A percentile compares a stretch with the other conserved stretches of the same genome.
Conservation (phyloP, 1,284 basidiomycete species). For the Microbotryum intermedium region DNA sequence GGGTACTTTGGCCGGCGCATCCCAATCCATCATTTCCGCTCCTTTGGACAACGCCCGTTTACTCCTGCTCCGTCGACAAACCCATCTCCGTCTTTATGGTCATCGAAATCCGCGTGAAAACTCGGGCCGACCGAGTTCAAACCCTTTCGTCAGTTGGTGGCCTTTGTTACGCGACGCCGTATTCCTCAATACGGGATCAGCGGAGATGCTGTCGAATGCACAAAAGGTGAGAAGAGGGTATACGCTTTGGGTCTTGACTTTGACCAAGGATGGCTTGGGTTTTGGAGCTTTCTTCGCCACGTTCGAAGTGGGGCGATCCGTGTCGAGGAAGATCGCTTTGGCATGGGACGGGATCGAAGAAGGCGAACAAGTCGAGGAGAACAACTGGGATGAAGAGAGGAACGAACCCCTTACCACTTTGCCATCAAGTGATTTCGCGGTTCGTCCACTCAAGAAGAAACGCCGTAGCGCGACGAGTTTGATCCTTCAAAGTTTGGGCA, state of each 20-base stretch:
- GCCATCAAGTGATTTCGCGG: neutral
- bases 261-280: conserved; percentile 38
- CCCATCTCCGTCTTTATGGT: conserved; percentile 12
- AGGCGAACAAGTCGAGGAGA: neutral
- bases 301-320: conserved; percentile 39
- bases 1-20: conserved; percentile 39
- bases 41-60: conserved; percentile 43
- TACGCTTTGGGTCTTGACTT: conserved; percentile 36
- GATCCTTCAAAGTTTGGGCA: conserved; percentile 32
- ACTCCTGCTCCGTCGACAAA: conserved; percentile 33
- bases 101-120: neutral
- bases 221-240: conserved; percentile 34
- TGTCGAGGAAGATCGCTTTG: conserved; percentile 35
- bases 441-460: conserved; percentile 8
- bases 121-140: neutral
- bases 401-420: neutral
- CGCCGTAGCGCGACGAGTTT: conserved; percentile 2
- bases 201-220: neutral
- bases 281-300: conserved; percentile 40
- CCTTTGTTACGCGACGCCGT: conserved; percentile 17
- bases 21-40: conserved; percentile 41
- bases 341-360: conserved; percentile 32
- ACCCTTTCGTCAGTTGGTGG: conserved; percentile 16
- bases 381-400: conserved; percentile 5
- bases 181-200: conserved; percentile 2